Evolutionary conservation across 805 yeast genomes (phyloP).

Genomic region (Hanseniaspora meyeri): DNA sequence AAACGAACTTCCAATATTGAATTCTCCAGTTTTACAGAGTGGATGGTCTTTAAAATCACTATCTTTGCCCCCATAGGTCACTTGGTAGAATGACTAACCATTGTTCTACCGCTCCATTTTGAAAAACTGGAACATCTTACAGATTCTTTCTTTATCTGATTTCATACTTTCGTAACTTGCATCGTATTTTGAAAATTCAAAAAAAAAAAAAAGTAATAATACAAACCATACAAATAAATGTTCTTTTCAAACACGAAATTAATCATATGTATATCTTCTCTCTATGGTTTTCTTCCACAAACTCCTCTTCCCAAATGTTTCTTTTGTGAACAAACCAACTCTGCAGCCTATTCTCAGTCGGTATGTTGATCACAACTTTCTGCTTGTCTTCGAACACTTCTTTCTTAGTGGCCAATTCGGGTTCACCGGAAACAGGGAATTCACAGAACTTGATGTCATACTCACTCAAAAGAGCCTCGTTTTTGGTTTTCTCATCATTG

Average conservation of each 20-base stretch:
- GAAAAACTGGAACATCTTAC: slow-evolving; percentile 3
- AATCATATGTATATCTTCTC: slow-evolving; percentile 21
- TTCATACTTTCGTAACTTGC: background rate
- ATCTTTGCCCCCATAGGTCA: slow-evolving; percentile 13
- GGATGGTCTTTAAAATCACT: slow-evolving; percentile 13
- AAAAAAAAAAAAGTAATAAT: background rate
- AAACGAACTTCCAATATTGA: slow-evolving; percentile 12
- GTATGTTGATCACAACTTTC: slow-evolving; percentile 30
- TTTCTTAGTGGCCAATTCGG: background rate
- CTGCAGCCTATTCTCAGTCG: slow-evolving; percentile 55
- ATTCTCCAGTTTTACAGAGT: slow-evolving; percentile 11
- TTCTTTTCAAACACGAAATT: too few species aligned
- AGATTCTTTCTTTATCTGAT: background rate
- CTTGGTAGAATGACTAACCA: background rate
- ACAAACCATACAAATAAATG: too few species aligned
- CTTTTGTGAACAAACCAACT: slow-evolving; percentile 60
- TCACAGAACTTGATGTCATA: slow-evolving; percentile 5
- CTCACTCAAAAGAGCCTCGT: background rate
- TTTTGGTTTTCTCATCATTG: background rate
- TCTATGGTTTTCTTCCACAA: slow-evolving; percentile 25
- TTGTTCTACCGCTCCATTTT: slow-evolving; percentile 4
- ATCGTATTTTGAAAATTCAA: background rate
- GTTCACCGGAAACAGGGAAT: background rate
- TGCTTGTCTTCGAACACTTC: slow-evolving; percentile 21
- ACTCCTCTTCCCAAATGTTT: slow-evolving; percentile 49